Percentiles rank a stretch among this genome's conserved stretches.
Conservation (phyloP, 768 basidiomycete genomes). For the Psilocybe sp. region DNA sequence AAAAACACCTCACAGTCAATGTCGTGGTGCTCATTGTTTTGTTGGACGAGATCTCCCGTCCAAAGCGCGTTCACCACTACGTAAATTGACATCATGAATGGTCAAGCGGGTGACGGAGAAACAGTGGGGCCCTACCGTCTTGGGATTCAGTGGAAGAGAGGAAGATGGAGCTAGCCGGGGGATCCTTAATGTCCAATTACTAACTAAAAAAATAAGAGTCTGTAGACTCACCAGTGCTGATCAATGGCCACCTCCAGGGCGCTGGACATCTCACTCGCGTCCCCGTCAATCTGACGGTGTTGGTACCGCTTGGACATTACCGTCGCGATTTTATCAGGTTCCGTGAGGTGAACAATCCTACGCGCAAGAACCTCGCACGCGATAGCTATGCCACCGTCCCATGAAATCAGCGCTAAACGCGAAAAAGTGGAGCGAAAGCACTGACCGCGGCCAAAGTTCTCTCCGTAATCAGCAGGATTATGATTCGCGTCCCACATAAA, state of each 20-base stretch:
- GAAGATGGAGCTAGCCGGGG: slow-evolving; percentile 62
- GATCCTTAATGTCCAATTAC: not conserved
- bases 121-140: slow-evolving; percentile 47
- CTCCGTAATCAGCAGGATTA: slow-evolving; percentile 83
- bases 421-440: slow-evolving; percentile 10
- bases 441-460: slow-evolving; percentile 76
- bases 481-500: slow-evolving; percentile 82
- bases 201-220: not conserved
- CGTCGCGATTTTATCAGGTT: slow-evolving; percentile 58
- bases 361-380: slow-evolving; percentile 87
- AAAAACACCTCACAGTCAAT: slow-evolving; percentile 62
- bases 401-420: slow-evolving; percentile 2
- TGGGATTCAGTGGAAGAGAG: slow-evolving; percentile 85
- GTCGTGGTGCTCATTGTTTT: slow-evolving; percentile 68
- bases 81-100: not conserved
- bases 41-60: slow-evolving; percentile 80
- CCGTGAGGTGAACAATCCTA: slow-evolving; percentile 67
- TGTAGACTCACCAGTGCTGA: slow-evolving; percentile 64
- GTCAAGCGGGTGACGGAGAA: not conserved
- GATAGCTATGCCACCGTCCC: slow-evolving; percentile 44
- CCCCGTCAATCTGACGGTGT: slow-evolving; percentile 72
- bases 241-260: slow-evolving; percentile 92
- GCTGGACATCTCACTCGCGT: slow-evolving; percentile 68
- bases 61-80: slow-evolving; percentile 80
- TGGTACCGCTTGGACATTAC: slow-evolving; percentile 81